These are phyloP conservation scores for Komagataella populi DNA, from an alignment of 805 yeast species.

Conservation along the genomic window DNA sequence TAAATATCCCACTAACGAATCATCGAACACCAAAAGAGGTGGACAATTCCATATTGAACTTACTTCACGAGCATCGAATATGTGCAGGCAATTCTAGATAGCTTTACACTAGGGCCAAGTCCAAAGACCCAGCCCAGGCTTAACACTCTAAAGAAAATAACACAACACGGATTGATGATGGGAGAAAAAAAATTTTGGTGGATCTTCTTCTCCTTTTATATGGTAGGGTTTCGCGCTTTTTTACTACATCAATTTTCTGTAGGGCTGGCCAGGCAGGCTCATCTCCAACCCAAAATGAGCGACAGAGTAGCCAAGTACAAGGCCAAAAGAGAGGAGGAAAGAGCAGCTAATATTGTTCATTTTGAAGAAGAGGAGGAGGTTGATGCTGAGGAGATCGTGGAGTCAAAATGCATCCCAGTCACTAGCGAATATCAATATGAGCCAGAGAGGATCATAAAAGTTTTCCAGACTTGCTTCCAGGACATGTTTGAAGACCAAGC, in stretches of 20 bases:
- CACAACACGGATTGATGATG: slow-evolving; percentile 38
- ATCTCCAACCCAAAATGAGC: slow-evolving; percentile 11
- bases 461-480: slow-evolving; percentile 20
- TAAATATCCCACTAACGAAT: background rate
- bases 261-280: background rate
- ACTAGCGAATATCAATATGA: slow-evolving; percentile 18
- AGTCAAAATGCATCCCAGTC: slow-evolving; percentile 17
- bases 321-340: slow-evolving; percentile 8
- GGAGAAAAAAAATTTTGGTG: slow-evolving; percentile 3
- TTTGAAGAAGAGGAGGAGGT: background rate
- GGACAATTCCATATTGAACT: slow-evolving; percentile 16
- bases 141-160: slow-evolving; percentile 24
- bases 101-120: background rate
- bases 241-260: background rate
- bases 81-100: slow-evolving; percentile 18
- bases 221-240: background rate
- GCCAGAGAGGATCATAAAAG: slow-evolving; percentile 21
- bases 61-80: slow-evolving; percentile 70
- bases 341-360: slow-evolving; percentile 1
- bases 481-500: slow-evolving; percentile 19
- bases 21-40: slow-evolving; percentile 1
- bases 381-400: slow-evolving; percentile 1
- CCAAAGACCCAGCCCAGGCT: slow-evolving; percentile 8
- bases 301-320: slow-evolving; percentile 19
- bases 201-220: background rate